These are phyloP conservation scores for Torulaspora delbrueckii DNA, from an alignment of 805 yeast species.

Conservation along the genomic window DNA sequence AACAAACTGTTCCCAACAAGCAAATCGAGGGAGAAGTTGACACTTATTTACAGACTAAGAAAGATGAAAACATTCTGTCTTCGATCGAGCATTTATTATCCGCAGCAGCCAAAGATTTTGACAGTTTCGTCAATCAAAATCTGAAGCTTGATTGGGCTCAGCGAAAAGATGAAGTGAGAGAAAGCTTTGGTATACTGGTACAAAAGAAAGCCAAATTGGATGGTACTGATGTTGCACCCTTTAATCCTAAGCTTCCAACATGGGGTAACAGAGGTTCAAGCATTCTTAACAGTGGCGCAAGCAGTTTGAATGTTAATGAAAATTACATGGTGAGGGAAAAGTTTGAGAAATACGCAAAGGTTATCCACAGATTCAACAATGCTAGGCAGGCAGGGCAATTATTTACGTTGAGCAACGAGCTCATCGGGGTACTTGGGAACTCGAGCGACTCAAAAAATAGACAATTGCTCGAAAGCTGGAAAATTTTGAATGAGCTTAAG, in stretches of 20 bases:
- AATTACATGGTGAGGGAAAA: slow-evolving; percentile 43
- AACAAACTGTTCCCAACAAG: slow-evolving; percentile 19
- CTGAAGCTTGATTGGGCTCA: slow-evolving; percentile 80
- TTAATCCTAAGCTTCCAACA: slow-evolving; percentile 16
- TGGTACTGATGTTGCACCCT: slow-evolving; percentile 10
- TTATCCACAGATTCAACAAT: slow-evolving; percentile 66
- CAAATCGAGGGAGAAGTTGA: slow-evolving; percentile 46
- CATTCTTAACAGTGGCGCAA: slow-evolving; percentile 30
- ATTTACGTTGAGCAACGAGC: slow-evolving; percentile 55
- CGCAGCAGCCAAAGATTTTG: slow-evolving; percentile 78
- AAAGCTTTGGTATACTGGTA: slow-evolving; percentile 57
- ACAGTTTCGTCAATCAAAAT: slow-evolving; percentile 63
- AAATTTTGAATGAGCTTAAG: slow-evolving; percentile 46
- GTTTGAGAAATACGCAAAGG: slow-evolving; percentile 70
- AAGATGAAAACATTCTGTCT: slow-evolving; percentile 74
- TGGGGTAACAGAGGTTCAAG: slow-evolving; percentile 34
- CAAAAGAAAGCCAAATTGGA: slow-evolving; percentile 26
- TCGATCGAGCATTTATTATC: slow-evolving; percentile 78
- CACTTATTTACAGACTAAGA: slow-evolving; percentile 57
- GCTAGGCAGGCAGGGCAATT: slow-evolving; percentile 49
- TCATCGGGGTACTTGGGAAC: slow-evolving; percentile 54
- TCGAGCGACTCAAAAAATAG: slow-evolving; percentile 60
- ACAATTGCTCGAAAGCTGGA: slow-evolving; percentile 73
- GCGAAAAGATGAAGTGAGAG: slow-evolving; percentile 67
- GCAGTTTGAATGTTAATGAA: slow-evolving; percentile 41